Evolutionary conservation across 371 early-diverging fungal genomes (phyloP).

Genomic region (Mucor saturninus): DNA sequence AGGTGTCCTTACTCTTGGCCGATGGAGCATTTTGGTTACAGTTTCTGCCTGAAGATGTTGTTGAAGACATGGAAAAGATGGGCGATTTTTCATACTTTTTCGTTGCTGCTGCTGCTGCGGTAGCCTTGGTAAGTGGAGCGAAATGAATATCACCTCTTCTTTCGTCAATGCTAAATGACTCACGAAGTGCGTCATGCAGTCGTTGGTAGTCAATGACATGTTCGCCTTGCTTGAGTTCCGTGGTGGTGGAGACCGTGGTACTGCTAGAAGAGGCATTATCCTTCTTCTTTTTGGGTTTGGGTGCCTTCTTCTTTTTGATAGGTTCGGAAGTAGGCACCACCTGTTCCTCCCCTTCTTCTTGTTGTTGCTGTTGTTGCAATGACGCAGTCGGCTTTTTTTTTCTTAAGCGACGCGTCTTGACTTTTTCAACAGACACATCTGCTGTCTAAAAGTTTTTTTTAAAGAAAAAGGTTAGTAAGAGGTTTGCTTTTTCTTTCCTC

Average conservation of each 20-base stretch:
- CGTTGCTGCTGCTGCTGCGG: neutral
- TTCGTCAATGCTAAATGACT: slow-evolving; percentile 15
- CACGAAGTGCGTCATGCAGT: slow-evolving; percentile 12
- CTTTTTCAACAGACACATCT: too few species aligned
- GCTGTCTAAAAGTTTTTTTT: too few species aligned
- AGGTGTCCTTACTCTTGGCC: slow-evolving; percentile 16
- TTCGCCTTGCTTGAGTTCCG: slow-evolving; percentile 8
- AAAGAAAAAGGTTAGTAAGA: too few species aligned
- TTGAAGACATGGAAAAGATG: neutral
- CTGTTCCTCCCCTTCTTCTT: neutral
- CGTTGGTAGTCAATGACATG: slow-evolving; percentile 12
- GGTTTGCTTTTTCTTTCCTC: too few species aligned
- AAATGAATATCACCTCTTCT: slow-evolving; percentile 8
- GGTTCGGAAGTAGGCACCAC: neutral
- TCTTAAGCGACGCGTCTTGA: too few species aligned
- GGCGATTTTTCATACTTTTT: neutral
- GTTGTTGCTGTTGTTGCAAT: neutral
- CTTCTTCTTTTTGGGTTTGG: neutral
- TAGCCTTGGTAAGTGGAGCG: slow-evolving; percentile 3
- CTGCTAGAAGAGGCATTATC: neutral
- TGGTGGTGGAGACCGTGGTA: neutral
- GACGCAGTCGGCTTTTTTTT: neutral
- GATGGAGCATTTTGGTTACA: slow-evolving; percentile 7
- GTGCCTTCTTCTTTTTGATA: neutral
- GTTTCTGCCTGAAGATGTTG: neutral